These are phyloP conservation scores for Vitis riparia DNA, from an alignment of 164 flowering plant species.

Conservation along the genomic window DNA sequence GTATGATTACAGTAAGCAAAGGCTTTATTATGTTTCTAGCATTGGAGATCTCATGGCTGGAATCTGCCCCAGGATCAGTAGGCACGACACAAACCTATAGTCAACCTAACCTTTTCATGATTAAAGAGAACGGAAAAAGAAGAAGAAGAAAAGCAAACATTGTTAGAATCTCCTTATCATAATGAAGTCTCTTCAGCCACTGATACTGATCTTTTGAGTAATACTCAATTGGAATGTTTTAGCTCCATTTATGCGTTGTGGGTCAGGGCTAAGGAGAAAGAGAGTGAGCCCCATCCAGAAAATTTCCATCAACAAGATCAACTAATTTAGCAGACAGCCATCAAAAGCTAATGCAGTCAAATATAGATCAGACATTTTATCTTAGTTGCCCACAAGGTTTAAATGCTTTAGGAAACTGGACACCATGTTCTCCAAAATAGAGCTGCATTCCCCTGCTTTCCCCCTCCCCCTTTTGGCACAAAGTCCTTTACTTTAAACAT, in stretches of 20 bases:
- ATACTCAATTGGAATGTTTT: no score
- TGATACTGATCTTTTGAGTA: no score
- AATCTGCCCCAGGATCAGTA: constrained; percentile 4
- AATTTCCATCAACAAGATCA: background rate
- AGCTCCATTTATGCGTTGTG: background rate
- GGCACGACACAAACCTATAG: constrained; percentile 6
- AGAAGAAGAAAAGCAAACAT: background rate
- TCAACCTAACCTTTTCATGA: constrained; percentile 21
- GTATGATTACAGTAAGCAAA: constrained; percentile 6
- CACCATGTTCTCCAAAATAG: no score
- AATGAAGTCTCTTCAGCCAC: no score
- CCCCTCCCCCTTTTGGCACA: no score
- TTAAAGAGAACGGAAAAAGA: constrained; percentile 6
- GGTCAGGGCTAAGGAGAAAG: background rate
- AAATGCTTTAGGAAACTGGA: no score
- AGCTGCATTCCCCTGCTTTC: no score
- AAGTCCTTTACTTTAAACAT: no score
- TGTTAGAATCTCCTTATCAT: no score
- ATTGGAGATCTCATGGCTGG: constrained; percentile 8
- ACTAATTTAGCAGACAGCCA: background rate
- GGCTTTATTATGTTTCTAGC: background rate
- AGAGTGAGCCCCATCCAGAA: background rate
- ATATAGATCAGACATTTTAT: no score
- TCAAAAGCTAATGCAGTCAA: background rate
- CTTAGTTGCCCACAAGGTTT: no score